Base-by-base conservation (phyloP, 228 moss, liverwort and hornwort genomes). In the Sphagnum fallax region DNA sequence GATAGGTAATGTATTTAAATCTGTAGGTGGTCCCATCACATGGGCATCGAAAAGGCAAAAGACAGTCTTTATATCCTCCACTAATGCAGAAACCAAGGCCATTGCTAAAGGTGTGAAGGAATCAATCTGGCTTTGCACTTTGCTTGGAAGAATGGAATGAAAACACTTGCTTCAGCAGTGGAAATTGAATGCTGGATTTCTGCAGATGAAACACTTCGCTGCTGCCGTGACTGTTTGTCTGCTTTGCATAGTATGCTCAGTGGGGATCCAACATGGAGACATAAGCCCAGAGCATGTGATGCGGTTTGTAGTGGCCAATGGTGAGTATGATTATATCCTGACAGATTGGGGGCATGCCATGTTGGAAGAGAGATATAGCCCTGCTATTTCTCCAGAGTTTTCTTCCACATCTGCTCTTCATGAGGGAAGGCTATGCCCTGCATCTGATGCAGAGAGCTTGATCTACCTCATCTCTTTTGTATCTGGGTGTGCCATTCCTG, bases 331-430 rank as follows among this genome's bases (percentile, higher is more conserved):
- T 68, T 93, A 90, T 51, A 91, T 91, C 11, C 65, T 97, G 58
- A 90, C 91, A 60, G 93, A 97, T 65, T 97, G 97, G 97, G 97
- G 97, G 68, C 93, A 89, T 74, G 97, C 88, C 81, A 93, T 97
- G 52, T 68, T 97, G 69, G 97, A 93, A 76, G 97, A 93, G 71
- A 86, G 91, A 75, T 93, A 97, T 67, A 97, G 90, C 50, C 97
- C 97, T 51, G 90, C 93, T 50, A 72, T 97, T 70, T 88, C 90
- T 48, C 97, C 88, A 6, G 85, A 89, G 67, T 97, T 93, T 76
- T 97, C 97, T 57, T 97, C 97, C 48, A 97, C 97, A 70, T 88
- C 93, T 60, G 97, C 97, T 71, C 83, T 97, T 63, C 91, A 93
- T 76, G 91, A 93, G 62, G 93, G 93, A 65, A 93, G 88, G 67